Evolutionary conservation across 768 basidiomycete species (phyloP).

Genomic region (Xanthoconium purpureum): DNA sequence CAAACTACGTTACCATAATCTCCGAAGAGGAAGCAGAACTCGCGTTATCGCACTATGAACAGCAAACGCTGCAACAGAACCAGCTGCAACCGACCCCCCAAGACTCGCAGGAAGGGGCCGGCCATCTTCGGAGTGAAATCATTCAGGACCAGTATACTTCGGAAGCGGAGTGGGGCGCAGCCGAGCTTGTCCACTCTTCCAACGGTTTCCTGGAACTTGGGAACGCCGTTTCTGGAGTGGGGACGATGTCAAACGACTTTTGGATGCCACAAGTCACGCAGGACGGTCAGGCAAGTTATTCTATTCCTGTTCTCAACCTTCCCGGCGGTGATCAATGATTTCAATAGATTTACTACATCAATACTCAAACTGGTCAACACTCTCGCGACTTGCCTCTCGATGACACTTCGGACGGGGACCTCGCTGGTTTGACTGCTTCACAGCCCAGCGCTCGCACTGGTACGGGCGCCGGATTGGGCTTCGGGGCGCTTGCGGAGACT

Average conservation of each 20-base stretch:
- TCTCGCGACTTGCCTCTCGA: conserved; percentile 83
- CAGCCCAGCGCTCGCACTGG: conserved; percentile 56
- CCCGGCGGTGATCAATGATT: neutral
- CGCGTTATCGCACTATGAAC: conserved; percentile 41
- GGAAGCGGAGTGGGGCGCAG: conserved; percentile 47
- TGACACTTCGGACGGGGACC: conserved; percentile 60
- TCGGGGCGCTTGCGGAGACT: conserved; percentile 36
- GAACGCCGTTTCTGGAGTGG: conserved; percentile 26
- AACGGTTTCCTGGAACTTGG: conserved; percentile 35
- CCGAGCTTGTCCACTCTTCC: conserved; percentile 33
- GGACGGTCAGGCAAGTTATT: conserved; percentile 70
- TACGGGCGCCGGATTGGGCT: conserved; percentile 50
- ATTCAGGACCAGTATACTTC: conserved; percentile 29
- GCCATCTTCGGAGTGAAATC: conserved; percentile 11
- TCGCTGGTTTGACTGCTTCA: conserved; percentile 53
- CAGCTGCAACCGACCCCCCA: conserved; percentile 13
- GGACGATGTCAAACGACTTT: conserved; percentile 61
- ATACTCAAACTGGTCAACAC: conserved; percentile 80
- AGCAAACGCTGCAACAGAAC: conserved; percentile 10
- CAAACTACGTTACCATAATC: conserved; percentile 85
- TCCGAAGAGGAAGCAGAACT: conserved; percentile 78
- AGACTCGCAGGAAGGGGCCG: conserved; percentile 12
- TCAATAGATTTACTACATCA: conserved; percentile 90
- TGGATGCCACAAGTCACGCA: conserved; percentile 88
- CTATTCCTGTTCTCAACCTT: neutral